phyloP scores from a whole-genome alignment of 129 eudicot species.

The Flaveria brownii region DNA sequence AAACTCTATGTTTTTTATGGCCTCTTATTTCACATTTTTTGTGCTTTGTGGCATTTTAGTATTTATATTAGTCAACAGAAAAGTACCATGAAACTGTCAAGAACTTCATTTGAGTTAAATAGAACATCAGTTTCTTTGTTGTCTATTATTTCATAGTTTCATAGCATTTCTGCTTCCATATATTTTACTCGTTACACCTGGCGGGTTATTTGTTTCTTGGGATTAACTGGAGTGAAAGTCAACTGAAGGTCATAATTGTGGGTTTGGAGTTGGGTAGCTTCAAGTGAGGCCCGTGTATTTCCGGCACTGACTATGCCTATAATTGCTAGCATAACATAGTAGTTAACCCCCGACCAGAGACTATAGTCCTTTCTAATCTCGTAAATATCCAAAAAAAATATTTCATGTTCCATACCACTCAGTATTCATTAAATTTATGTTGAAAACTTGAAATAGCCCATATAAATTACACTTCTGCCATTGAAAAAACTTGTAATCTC shows the following conservation, averaged over 20 bases:
- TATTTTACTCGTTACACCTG: constrained; percentile 29
- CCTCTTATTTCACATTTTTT: not conserved
- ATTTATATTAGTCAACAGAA: not conserved
- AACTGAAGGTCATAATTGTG: constrained; percentile 19
- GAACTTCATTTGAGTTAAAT: constrained; percentile 14
- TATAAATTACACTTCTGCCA: no score
- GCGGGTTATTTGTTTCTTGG: constrained; percentile 24
- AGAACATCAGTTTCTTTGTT: not conserved
- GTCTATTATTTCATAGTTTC: not conserved
- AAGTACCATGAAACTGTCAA: constrained; percentile 2
- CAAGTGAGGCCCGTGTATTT: no score
- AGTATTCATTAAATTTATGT: no score
- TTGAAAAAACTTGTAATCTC: no score
- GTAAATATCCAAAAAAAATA: no score
- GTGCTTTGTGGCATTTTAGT: not conserved
- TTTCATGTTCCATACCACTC: no score
- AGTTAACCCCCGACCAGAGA: constrained; percentile 27
- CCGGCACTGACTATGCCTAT: not conserved
- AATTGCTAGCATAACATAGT: constrained; percentile 26
- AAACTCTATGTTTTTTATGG: not conserved
- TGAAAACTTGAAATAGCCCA: no score
- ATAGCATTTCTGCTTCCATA: not conserved
- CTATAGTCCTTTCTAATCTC: not conserved
- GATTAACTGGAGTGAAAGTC: constrained; percentile 33
- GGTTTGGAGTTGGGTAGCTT: no score